phyloP scores from a whole-genome alignment of 768 basidiomycete species.

The Naganishia kalamii region DNA sequence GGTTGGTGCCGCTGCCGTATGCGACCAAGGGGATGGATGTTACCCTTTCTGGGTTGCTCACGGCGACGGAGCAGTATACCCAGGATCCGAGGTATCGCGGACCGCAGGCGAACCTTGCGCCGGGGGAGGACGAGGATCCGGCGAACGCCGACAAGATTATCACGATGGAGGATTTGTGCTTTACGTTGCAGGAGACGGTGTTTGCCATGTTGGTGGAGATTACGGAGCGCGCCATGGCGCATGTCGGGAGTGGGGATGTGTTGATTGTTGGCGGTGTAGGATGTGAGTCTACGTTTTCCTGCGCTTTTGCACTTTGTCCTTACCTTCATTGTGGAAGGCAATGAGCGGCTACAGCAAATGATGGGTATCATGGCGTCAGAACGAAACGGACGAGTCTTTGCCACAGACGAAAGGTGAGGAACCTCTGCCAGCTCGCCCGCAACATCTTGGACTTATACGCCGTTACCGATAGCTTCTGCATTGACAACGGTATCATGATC shows the following conservation, averaged over 20 bases:
- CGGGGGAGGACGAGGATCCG: constrained; percentile 19
- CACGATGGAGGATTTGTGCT: constrained; percentile 93
- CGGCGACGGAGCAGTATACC: constrained; percentile 80
- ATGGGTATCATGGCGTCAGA: constrained; percentile 96
- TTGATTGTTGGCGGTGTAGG: constrained; percentile 99
- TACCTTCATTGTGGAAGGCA: constrained; percentile 55
- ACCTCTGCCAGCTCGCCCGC: background rate
- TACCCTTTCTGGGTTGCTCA: constrained; percentile 87
- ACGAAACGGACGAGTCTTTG: constrained; percentile 79
- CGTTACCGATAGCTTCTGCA: constrained; percentile 67
- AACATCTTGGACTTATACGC: background rate
- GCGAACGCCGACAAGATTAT: constrained; percentile 58
- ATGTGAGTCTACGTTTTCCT: constrained; percentile 57
- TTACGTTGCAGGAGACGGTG: constrained; percentile 91
- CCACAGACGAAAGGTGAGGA: constrained; percentile 83
- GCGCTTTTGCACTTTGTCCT: too few species aligned
- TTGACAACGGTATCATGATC: constrained; percentile 99
- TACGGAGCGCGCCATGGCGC: constrained; percentile 97
- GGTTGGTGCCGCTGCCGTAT: constrained; percentile 62
- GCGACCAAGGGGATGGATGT: constrained; percentile 98
- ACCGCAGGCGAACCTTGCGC: constrained; percentile 45
- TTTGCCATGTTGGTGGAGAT: constrained; percentile 99
- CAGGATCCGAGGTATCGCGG: constrained; percentile 64
- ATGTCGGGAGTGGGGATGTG: constrained; percentile 91
- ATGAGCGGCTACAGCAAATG: constrained; percentile 91